Evolutionary conservation across 306 rosid genomes (phyloP).

Genomic region (Echinosophora koreensis): DNA sequence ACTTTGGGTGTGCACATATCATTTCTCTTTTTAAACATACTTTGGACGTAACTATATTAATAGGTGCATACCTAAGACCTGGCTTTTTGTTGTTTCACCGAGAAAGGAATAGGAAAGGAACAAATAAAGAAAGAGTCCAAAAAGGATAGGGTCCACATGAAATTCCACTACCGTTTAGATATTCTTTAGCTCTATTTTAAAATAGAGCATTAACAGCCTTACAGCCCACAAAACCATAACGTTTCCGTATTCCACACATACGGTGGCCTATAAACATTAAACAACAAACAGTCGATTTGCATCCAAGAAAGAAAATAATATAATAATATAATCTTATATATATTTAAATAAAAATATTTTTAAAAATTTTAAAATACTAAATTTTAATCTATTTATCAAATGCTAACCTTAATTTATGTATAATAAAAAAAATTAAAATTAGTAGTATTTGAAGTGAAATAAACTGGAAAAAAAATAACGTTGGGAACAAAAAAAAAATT

Average conservation of each 20-base stretch:
- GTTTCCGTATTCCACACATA: not conserved
- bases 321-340: no score
- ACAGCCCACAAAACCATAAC: not conserved
- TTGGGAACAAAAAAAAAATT: not conserved
- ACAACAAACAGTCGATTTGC: no score
- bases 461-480: no score
- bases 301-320: no score
- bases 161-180: constrained; percentile 33
- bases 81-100: constrained; percentile 32
- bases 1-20: no score
- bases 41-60: not conserved
- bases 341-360: no score
- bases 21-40: constrained; percentile 4
- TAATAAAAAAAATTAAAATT: no score
- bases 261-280: not conserved
- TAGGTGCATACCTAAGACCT: constrained; percentile 8
- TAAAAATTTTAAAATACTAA: no score
- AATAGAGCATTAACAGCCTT: constrained; percentile 13
- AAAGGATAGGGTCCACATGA: constrained; percentile 40
- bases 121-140: constrained; percentile 32
- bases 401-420: no score
- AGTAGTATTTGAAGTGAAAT: no score
- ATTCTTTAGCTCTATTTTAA: not conserved
- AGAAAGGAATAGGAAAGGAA: constrained; percentile 24
- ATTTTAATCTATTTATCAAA: no score